Conservation (phyloP, 371 early-diverging fungal genomes). For the Mortierella sp. region DNA sequence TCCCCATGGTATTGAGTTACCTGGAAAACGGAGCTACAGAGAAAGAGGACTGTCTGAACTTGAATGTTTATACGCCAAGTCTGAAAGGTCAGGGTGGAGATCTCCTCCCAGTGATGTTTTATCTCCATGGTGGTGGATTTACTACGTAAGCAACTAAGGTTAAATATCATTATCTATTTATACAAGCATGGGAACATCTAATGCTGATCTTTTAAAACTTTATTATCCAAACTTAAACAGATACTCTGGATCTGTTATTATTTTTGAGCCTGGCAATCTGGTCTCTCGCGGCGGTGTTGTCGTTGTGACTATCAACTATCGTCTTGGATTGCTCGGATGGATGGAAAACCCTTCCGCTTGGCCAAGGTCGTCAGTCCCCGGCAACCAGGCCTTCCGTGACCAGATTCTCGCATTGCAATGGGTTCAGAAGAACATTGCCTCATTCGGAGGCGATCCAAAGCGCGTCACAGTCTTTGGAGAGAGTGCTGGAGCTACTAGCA, state of each 20-base stretch:
- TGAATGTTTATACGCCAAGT: conserved; percentile 78
- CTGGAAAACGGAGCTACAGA: conserved; percentile 69
- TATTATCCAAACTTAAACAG: background rate
- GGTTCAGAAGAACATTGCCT: conserved; percentile 61
- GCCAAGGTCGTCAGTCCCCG: conserved; percentile 29
- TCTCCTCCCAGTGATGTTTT: conserved; percentile 38
- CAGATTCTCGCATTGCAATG: conserved; percentile 59
- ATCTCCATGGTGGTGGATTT: conserved; percentile 38
- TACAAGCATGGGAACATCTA: background rate
- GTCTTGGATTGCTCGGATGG: conserved; percentile 60
- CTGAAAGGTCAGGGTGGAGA: conserved; percentile 16
- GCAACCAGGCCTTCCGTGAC: conserved; percentile 49
- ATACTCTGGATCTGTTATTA: conserved; percentile 63
- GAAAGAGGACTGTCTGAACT: conserved; percentile 83
- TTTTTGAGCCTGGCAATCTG: conserved; percentile 70
- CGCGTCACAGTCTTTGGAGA: conserved; percentile 60
- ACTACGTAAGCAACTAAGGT: conserved; percentile 21
- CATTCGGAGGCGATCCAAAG: conserved; percentile 61
- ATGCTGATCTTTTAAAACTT: background rate
- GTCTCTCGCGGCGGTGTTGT: conserved; percentile 62
- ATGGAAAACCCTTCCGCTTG: conserved; percentile 33
- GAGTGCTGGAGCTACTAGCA: conserved; percentile 62
- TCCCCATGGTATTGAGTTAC: conserved; percentile 32
- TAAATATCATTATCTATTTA: background rate
- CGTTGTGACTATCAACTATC: conserved; percentile 56